These are phyloP conservation scores for Geranomyces variabilis DNA, from an alignment of 192 early-diverging fungal genomes.

Conservation along the genomic window DNA sequence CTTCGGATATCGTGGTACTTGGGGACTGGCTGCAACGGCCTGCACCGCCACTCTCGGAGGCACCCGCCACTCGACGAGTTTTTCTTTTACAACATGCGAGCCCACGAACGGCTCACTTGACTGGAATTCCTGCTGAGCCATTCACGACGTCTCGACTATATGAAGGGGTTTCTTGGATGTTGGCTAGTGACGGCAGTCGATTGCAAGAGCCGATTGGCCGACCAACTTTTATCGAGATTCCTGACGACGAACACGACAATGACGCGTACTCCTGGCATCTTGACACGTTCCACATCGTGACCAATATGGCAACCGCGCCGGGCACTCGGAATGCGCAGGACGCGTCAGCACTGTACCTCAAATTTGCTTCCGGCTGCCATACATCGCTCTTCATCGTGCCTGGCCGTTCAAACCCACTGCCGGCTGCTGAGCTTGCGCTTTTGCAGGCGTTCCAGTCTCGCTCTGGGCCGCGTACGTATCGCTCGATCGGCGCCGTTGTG, in stretches of 20 bases:
- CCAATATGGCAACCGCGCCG: background rate
- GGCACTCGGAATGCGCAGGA: background rate
- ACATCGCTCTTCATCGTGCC: too few species aligned
- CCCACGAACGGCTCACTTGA: background rate
- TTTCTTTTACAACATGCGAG: constrained; percentile 11
- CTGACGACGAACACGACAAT: background rate
- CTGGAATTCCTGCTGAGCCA: background rate
- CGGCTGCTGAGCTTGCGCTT: too few species aligned
- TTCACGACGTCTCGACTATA: background rate
- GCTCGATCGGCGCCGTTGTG: constrained; percentile 15
- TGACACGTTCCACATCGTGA: background rate
- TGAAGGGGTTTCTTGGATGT: constrained; percentile 11
- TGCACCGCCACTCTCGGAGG: too few species aligned
- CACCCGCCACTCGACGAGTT: background rate
- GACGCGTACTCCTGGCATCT: background rate
- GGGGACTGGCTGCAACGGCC: too few species aligned
- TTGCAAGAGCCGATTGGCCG: background rate
- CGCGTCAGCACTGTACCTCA: too few species aligned
- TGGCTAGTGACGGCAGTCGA: background rate
- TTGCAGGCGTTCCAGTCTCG: too few species aligned
- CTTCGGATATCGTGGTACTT: too few species aligned
- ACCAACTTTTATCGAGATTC: background rate
- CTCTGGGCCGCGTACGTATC: background rate
- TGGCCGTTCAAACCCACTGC: too few species aligned
- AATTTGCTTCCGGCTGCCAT: too few species aligned